Evolutionary conservation across 192 early-diverging fungal genomes (phyloP).

Genomic region (Coemansia sp.): DNA sequence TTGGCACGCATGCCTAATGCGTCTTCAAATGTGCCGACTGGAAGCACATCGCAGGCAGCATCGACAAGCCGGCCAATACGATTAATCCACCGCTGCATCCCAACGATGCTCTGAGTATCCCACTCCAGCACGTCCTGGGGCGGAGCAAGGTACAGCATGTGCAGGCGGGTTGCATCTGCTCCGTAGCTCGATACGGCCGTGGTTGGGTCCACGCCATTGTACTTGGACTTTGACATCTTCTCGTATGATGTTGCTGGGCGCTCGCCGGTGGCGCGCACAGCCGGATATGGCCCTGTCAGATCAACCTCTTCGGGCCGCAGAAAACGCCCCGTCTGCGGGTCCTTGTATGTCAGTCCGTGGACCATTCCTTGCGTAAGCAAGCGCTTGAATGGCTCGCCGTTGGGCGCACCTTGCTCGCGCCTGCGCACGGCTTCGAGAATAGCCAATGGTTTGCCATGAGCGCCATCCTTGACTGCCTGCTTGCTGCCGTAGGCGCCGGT

Average conservation of each 20-base stretch:
- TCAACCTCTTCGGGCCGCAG: constrained; percentile 70
- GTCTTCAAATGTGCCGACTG: constrained; percentile 47
- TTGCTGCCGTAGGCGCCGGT: constrained; percentile 46
- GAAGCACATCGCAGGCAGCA: constrained; percentile 39
- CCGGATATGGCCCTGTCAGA: constrained; percentile 43
- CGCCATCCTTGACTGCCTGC: neutral
- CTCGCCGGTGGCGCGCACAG: constrained; percentile 62
- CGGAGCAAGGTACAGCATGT: constrained; percentile 84
- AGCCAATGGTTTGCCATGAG: neutral
- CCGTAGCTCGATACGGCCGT: constrained; percentile 59
- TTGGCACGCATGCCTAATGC: constrained; percentile 20
- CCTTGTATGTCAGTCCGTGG: constrained; percentile 78
- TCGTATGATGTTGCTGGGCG: constrained; percentile 65
- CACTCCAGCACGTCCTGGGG: constrained; percentile 86
- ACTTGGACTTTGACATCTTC: constrained; percentile 98
- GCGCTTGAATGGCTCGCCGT: constrained; percentile 82
- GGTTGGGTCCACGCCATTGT: constrained; percentile 87
- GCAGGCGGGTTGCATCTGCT: constrained; percentile 79
- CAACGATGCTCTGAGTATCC: constrained; percentile 87
- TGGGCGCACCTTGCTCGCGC: constrained; percentile 34
- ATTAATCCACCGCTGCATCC: constrained; percentile 84
- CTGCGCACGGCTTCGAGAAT: constrained; percentile 11
- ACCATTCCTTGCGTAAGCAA: constrained; percentile 96
- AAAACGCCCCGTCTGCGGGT: constrained; percentile 69
- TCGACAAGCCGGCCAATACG: constrained; percentile 62